Percentiles rank a stretch among this genome's conserved stretches.
Evolutionary conservation across 495 filamentous ascomycete species (phyloP).

Genomic region (Saxophila tyrrhenica): DNA sequence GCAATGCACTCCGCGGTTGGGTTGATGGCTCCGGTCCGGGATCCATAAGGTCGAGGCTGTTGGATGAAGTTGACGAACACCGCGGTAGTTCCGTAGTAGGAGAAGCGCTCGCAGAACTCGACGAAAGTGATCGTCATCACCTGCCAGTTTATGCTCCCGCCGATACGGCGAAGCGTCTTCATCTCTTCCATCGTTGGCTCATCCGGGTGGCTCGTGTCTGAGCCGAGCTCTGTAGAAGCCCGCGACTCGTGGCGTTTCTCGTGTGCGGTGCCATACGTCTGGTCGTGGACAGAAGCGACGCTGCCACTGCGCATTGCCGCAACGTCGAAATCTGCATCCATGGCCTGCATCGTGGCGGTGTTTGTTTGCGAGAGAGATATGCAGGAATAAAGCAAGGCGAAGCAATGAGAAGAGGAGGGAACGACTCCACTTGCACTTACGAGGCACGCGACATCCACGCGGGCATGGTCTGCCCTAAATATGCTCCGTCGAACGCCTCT

Average conservation of each 20-base stretch:
- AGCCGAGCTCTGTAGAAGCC: not conserved
- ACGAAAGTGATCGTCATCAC: slow-evolving; percentile 50
- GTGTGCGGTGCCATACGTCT: not conserved
- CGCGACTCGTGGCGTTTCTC: not conserved
- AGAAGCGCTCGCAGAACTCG: slow-evolving; percentile 56
- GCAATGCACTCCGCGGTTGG: not conserved
- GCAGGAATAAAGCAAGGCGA: not conserved
- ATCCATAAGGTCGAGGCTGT: not conserved
- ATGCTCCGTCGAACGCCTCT: not conserved
- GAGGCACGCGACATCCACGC: not conserved
- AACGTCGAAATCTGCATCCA: not conserved
- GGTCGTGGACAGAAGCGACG: not conserved
- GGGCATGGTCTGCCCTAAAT: not conserved
- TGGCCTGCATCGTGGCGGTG: not conserved
- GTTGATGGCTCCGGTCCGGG: not conserved
- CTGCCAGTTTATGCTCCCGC: slow-evolving; percentile 43
- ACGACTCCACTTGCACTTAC: not conserved
- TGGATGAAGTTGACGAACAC: slow-evolving; percentile 10
- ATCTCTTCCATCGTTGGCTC: slow-evolving; percentile 41
- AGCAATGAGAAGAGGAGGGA: not conserved
- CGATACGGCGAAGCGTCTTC: slow-evolving; percentile 38
- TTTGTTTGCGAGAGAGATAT: no score
- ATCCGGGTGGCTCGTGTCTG: not conserved
- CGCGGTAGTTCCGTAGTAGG: slow-evolving; percentile 44
- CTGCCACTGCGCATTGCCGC: not conserved